Conservation (phyloP, 805 yeast species). For the Schwanniomyces sp. region DNA sequence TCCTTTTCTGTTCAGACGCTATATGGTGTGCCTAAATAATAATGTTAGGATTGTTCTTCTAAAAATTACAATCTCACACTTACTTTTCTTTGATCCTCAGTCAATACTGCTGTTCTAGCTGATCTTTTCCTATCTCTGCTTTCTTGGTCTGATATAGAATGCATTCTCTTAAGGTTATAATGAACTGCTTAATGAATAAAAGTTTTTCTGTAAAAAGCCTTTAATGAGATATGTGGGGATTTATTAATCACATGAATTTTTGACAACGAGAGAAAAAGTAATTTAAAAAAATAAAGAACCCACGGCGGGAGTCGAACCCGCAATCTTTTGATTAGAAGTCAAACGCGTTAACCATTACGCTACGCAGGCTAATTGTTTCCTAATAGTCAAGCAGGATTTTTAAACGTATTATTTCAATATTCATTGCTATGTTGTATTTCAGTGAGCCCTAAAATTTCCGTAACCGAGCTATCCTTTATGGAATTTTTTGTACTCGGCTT, state of each 20-base stretch:
- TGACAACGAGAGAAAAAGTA: neutral
- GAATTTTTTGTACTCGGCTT: too few relatives aligned
- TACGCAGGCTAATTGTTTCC: conserved; percentile 26
- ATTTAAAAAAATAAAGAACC: conserved; percentile 19
- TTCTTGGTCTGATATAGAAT: neutral
- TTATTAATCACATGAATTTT: neutral
- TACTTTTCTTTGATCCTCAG: conserved; percentile 38
- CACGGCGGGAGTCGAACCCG: conserved; percentile 62
- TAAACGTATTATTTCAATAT: too few relatives aligned
- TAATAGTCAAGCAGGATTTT: too few relatives aligned
- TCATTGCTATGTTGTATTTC: too few relatives aligned
- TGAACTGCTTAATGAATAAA: neutral
- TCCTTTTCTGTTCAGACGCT: conserved; percentile 81
- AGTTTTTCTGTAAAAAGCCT: too few relatives aligned
- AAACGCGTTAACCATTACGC: conserved; percentile 70
- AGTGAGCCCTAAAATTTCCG: too few relatives aligned
- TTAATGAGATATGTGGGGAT: too few relatives aligned
- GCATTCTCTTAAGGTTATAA: neutral
- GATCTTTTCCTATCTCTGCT: conserved; percentile 13
- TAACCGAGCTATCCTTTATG: too few relatives aligned
- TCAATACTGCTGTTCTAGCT: conserved; percentile 26
- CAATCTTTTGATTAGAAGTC: conserved; percentile 67
- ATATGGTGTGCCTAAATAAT: conserved; percentile 68
- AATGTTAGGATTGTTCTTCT: neutral
- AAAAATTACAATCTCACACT: conserved; percentile 6